phyloP scores from a whole-genome alignment of 2,329 filamentous ascomycete species.

The Colletotrichum sp. region DNA sequence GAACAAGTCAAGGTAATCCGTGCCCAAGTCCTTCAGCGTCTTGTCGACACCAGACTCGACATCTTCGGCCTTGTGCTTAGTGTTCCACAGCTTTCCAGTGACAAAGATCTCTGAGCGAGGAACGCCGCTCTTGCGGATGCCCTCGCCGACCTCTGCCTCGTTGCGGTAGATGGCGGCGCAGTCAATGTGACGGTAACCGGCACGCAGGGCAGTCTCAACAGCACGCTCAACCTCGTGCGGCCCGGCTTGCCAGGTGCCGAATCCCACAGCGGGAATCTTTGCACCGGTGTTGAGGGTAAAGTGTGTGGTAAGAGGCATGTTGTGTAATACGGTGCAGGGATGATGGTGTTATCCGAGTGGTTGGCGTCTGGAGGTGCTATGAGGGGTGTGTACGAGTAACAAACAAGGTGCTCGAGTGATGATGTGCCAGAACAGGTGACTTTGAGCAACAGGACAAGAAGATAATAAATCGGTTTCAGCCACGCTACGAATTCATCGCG shows the following conservation, averaged over 20 bases:
- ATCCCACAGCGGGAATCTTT: conserved; percentile 24
- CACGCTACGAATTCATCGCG: background rate
- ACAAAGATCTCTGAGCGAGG: conserved; percentile 48
- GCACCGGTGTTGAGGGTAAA: conserved; percentile 25
- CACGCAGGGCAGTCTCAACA: conserved; percentile 49
- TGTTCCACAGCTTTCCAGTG: conserved; percentile 69
- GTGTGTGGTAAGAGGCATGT: conserved; percentile 18
- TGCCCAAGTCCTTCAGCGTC: conserved; percentile 53
- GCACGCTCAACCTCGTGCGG: conserved; percentile 51
- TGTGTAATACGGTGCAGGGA: background rate
- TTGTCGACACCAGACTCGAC: conserved; percentile 53
- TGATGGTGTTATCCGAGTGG: background rate
- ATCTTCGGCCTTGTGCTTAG: conserved; percentile 51
- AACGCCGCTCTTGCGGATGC: conserved; percentile 43
- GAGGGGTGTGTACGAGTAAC: background rate
- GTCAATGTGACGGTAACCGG: conserved; percentile 53
- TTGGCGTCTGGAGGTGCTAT: background rate
- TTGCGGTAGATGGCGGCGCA: conserved; percentile 52
- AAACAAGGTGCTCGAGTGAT: background rate
- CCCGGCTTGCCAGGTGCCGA: conserved; percentile 27
- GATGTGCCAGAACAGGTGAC: background rate
- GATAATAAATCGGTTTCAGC: background rate
- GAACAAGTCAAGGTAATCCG: conserved; percentile 59
- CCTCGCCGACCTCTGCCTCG: conserved; percentile 46
- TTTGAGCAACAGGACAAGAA: background rate